Evolutionary conservation across 1,139 yeast genomes (phyloP).

Genomic region (Diutina pseudorugosa): DNA sequence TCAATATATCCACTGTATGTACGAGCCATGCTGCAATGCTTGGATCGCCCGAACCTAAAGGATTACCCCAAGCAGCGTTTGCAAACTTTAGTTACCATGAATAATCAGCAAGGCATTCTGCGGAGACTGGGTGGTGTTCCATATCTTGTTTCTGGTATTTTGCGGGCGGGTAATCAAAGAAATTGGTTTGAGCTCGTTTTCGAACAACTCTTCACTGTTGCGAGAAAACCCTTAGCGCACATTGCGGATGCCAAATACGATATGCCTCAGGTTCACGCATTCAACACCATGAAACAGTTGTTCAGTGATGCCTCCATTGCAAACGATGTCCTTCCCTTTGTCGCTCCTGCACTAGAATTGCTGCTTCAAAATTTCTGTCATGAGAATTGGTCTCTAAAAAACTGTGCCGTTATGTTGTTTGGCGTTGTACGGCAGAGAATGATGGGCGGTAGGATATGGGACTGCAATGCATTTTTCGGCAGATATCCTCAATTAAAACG

Average conservation of each 20-base stretch:
- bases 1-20: background rate
- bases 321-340: background rate
- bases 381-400: background rate
- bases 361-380: background rate
- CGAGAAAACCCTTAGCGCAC: background rate
- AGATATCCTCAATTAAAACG: background rate
- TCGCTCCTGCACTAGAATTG: background rate
- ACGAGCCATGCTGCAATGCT: background rate
- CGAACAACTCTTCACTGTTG: background rate
- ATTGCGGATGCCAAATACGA: background rate
- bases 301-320: background rate
- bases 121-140: constrained; percentile 1
- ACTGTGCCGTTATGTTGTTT: constrained; percentile 2
- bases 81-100: background rate
- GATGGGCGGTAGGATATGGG: background rate
- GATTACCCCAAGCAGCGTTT: background rate
- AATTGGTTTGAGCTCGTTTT: background rate
- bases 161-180: background rate
- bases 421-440: background rate
- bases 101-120: background rate
- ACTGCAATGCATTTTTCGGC: background rate
- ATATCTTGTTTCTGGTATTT: background rate
- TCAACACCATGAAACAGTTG: constrained; percentile 1
- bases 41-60: background rate
- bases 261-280: background rate